Evolutionary conservation across 2,329 filamentous ascomycete species (phyloP), one percentile per base, ranked within the genome.

Genomic region (Penicillium freii): DNA sequence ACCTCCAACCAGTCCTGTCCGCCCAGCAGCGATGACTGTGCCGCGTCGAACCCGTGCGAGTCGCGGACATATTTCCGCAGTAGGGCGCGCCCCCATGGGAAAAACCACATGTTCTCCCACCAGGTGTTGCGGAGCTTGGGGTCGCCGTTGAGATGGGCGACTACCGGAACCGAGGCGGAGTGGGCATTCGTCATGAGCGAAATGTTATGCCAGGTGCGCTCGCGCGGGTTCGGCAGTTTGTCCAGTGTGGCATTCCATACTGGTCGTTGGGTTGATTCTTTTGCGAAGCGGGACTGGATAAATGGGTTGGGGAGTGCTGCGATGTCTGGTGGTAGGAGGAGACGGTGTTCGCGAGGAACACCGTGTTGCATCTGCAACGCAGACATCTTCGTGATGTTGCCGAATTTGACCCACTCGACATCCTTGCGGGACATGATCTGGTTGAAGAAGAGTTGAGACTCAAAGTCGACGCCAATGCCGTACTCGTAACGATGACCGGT

Each of bases 381-480:
- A 7, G 73, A 72, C n/a, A 74, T 69, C 38, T 67, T 71, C 15
- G 67, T 66, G 52, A 73, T 65, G 47, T 78, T 74, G 58, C 71
- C 70, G 60, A 75, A 78, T 40, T 66, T 65, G 43, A 79, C 61
- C 73, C 73, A 79, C 56, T 74, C 74, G 17, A 78, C 63, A 51
- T 79, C 77, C 31, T 62, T 61, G 19, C 73, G 69, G 2, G 75
- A 71, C 31, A 76, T 69, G 9, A 72, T 67, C 60, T 75, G 76
- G 48, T 74, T 79, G 66, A 79, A 77, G 66, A 83, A 82, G 2
- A 84, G 72, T 1, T 75, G 71, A 7, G 81, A 80, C 46, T 78
- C 73, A 62, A 81, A 83, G 66, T 84, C 81, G 8, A 83, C 70
- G 4, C 80, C 80, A 13, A 83, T 79, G 4, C 78, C 77, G 54